These are phyloP conservation scores for Suhomyces vadensis DNA, from an alignment of 805 yeast genomes.

Conservation along the genomic window DNA sequence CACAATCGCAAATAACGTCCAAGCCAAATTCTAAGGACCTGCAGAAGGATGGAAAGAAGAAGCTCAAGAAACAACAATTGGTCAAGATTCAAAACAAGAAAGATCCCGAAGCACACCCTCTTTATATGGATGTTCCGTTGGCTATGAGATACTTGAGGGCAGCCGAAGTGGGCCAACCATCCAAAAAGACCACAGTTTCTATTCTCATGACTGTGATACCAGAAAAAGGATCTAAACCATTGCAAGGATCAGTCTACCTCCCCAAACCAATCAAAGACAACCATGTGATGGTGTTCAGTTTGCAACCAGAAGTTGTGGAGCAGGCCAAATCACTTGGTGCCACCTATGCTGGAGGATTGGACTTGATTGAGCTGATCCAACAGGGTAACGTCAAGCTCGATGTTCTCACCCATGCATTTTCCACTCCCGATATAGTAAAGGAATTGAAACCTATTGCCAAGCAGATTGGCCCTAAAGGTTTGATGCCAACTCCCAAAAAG, in stretches of 20 bases:
- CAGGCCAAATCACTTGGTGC: conserved; percentile 63
- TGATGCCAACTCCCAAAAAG: conserved; percentile 83
- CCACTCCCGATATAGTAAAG: conserved; percentile 78
- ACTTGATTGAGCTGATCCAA: conserved; percentile 62
- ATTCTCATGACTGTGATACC: conserved; percentile 64
- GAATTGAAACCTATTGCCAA: conserved; percentile 70
- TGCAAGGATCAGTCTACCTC: conserved; percentile 68
- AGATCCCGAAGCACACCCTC: conserved; percentile 47
- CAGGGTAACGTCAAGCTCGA: conserved; percentile 50
- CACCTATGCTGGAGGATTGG: conserved; percentile 65
- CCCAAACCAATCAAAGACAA: conserved; percentile 72
- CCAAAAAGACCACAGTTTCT: conserved; percentile 63
- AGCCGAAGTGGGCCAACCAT: conserved; percentile 83
- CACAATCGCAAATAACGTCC: conserved; percentile 9
- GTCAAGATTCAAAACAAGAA: conserved; percentile 28
- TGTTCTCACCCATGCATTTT: conserved; percentile 70
- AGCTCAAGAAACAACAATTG: conserved; percentile 25
- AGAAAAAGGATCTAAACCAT: conserved; percentile 75
- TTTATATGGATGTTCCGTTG: conserved; percentile 66
- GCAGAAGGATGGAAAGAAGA: conserved; percentile 22
- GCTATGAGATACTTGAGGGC: conserved; percentile 85
- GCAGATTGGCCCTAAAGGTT: conserved; percentile 80
- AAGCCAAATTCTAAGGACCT: conserved; percentile 10
- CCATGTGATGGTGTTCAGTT: conserved; percentile 67
- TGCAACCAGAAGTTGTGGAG: conserved; percentile 50